Percentiles rank a stretch among this genome's conserved stretches.
These are phyloP conservation scores for Rhizoclosmatium globosum DNA, from an alignment of 192 early-diverging fungal genomes.

Conservation along the genomic window DNA sequence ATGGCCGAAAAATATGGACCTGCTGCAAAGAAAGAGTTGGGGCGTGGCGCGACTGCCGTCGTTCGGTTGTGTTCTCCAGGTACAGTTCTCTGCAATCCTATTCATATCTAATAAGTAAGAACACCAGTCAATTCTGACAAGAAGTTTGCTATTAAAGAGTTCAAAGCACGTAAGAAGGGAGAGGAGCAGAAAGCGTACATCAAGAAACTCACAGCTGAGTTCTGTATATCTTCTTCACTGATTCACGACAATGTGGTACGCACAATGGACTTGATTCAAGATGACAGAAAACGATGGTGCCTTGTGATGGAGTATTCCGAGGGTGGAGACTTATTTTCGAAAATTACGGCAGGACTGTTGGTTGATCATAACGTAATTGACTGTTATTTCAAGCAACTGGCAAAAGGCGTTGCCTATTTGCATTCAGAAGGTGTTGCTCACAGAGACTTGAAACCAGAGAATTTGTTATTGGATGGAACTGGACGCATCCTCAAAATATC, in stretches of 20 bases:
- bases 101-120: background rate
- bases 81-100: conserved; percentile 2
- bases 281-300: conserved; percentile 70
- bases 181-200: conserved; percentile 84
- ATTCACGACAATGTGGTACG: conserved; percentile 89
- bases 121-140: conserved; percentile 56
- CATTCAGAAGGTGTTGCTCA: conserved; percentile 92
- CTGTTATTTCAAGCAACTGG: conserved; percentile 89
- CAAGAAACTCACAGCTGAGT: conserved; percentile 94
- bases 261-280: conserved; percentile 93
- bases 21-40: conserved; percentile 75
- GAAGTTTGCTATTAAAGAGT: conserved; percentile 79
- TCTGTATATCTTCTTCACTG: conserved; percentile 91
- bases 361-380: conserved; percentile 17
- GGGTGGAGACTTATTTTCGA: conserved; percentile 83
- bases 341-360: conserved; percentile 29
- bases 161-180: conserved; percentile 4
- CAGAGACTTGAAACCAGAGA: conserved; percentile 93
- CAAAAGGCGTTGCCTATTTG: conserved; percentile 83
- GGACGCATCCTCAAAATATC: conserved; percentile 85
- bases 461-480: conserved; percentile 75
- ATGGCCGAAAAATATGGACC: conserved; percentile 86
- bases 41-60: conserved; percentile 90
- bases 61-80: conserved; percentile 80
- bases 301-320: conserved; percentile 92